phyloP scores from a whole-genome alignment of 1,139 yeast genomes.

The Waltiozyma sp. region DNA sequence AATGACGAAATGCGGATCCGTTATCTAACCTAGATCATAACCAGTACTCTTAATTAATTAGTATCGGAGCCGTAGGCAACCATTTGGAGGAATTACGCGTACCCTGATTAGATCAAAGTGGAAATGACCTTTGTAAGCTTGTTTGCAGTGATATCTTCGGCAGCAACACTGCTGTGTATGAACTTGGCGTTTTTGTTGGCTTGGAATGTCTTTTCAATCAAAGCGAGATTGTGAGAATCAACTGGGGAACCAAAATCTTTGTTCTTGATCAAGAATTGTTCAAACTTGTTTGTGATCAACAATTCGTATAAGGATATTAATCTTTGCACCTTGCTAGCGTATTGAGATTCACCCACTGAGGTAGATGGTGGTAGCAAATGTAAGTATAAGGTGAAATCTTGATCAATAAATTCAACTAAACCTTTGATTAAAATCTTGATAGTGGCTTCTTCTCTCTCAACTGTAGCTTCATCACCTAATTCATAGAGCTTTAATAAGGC shows the following conservation, averaged over 20 bases:
- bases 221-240: conserved; percentile 8
- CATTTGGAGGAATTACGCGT: not conserved
- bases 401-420: conserved; percentile 28
- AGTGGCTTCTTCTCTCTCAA: conserved; percentile 28
- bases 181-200: conserved; percentile 14
- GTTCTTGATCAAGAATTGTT: conserved; percentile 22
- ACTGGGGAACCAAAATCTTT: conserved; percentile 11
- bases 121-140: conserved; percentile 15
- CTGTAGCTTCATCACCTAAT: conserved; percentile 23
- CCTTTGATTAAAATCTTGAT: conserved; percentile 30
- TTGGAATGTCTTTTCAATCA: conserved; percentile 11
- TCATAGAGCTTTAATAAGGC: conserved; percentile 34
- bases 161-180: conserved; percentile 8
- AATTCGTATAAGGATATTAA: conserved; percentile 26
- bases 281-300: conserved; percentile 26
- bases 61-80: not conserved
- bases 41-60: too few relatives aligned
- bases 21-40: too few relatives aligned
- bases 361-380: conserved; percentile 34
- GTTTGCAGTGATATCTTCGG: conserved; percentile 15
- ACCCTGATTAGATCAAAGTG: not conserved
- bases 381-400: conserved; percentile 32
- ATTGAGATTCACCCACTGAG: conserved; percentile 16
- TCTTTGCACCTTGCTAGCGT: conserved; percentile 22
- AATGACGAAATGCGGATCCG: too few relatives aligned